These are phyloP conservation scores for Magnaporthiopsis incrustans DNA, from an alignment of 2,329 filamentous ascomycete species.

Conservation along the genomic window DNA sequence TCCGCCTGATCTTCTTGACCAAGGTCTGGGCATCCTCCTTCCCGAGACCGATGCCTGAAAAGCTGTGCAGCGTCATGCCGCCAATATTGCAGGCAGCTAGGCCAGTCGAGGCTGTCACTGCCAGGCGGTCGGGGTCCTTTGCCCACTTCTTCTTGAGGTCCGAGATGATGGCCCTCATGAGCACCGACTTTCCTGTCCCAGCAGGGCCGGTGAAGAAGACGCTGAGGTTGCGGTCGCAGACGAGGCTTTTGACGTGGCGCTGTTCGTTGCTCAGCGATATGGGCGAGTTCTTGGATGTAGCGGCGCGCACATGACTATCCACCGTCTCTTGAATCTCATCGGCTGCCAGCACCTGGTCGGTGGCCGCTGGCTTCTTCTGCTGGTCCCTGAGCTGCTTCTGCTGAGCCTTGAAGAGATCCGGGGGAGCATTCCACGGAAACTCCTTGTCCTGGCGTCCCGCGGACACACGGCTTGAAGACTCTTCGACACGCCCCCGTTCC, in stretches of 20 bases:
- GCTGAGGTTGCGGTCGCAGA: slow-evolving; percentile 72
- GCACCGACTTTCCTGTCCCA: slow-evolving; percentile 91
- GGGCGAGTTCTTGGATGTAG: slow-evolving; percentile 22
- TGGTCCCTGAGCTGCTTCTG: slow-evolving; percentile 65
- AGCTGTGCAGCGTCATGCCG: slow-evolving; percentile 92
- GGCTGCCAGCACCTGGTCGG: slow-evolving; percentile 18
- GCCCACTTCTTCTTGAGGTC: slow-evolving; percentile 69
- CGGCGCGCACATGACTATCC: background rate
- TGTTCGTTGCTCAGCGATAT: slow-evolving; percentile 83
- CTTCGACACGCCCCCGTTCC: background rate
- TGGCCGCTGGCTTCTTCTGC: slow-evolving; percentile 36
- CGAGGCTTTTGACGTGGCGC: slow-evolving; percentile 71
- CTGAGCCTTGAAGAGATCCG: slow-evolving; percentile 68
- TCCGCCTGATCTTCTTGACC: slow-evolving; percentile 84
- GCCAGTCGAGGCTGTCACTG: slow-evolving; percentile 91
- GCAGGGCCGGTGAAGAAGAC: slow-evolving; percentile 98
- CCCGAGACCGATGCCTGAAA: slow-evolving; percentile 87
- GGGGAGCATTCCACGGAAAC: slow-evolving; percentile 62
- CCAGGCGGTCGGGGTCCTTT: slow-evolving; percentile 73
- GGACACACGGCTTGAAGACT: too few species aligned
- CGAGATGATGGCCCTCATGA: slow-evolving; percentile 85
- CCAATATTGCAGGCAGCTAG: slow-evolving; percentile 95
- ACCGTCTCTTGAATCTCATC: slow-evolving; percentile 2
- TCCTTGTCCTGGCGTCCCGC: slow-evolving; percentile 19
- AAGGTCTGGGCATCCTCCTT: slow-evolving; percentile 77